Percentiles rank a stretch among this genome's conserved stretches.
These are phyloP conservation scores for Haplosporangium sp. DNA, from an alignment of 371 early-diverging fungal genomes.

Conservation along the genomic window DNA sequence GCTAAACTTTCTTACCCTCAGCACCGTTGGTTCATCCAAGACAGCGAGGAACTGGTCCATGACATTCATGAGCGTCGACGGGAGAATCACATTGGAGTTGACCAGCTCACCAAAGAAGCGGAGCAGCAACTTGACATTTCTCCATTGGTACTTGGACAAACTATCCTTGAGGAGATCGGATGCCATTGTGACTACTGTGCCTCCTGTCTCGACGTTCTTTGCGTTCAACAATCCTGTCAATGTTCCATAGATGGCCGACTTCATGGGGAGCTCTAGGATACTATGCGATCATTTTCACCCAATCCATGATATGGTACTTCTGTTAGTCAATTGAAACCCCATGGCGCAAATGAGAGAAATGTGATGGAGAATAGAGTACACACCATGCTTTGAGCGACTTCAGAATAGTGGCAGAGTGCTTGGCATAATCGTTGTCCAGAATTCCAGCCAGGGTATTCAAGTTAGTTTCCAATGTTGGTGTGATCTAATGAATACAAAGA, in stretches of 20 bases:
- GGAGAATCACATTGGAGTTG: constrained; percentile 79
- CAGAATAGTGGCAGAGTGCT: constrained; percentile 72
- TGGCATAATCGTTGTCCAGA: constrained; percentile 73
- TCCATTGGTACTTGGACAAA: constrained; percentile 66
- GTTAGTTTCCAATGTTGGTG: constrained; percentile 69
- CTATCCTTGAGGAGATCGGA: constrained; percentile 63
- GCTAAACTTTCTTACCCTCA: constrained; percentile 61
- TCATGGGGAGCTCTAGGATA: constrained; percentile 81
- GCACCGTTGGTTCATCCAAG: constrained; percentile 64
- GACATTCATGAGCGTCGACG: constrained; percentile 70
- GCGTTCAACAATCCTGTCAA: constrained; percentile 82
- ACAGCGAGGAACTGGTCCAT: constrained; percentile 70
- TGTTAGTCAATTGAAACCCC: neutral
- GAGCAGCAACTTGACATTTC: constrained; percentile 78
- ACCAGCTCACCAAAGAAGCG: constrained; percentile 88
- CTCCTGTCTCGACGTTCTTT: constrained; percentile 63
- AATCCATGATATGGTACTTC: no score
- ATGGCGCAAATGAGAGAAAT: neutral
- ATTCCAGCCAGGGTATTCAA: constrained; percentile 77
- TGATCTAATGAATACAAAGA: constrained; percentile 53
- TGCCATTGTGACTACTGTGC: constrained; percentile 65
- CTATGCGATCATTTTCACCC: constrained; percentile 49
- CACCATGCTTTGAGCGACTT: constrained; percentile 75
- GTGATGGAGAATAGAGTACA: neutral
- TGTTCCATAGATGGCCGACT: constrained; percentile 82